phyloP scores from a whole-genome alignment of 2,329 filamentous ascomycete genomes.

The Aurifilum marmelostoma region DNA sequence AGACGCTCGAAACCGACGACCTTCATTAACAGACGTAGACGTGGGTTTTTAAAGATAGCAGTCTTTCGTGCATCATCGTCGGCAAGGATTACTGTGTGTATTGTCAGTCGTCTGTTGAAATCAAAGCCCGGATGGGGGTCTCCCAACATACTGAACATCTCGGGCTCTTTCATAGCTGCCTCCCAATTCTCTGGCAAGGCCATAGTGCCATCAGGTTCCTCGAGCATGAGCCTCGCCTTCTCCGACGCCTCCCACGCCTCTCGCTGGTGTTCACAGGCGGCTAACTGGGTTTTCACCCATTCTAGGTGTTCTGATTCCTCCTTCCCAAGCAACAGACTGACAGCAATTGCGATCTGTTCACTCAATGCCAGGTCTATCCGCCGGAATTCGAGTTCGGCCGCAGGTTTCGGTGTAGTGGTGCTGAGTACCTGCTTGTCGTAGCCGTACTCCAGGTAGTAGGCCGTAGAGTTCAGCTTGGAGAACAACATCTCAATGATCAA shows the following conservation, averaged over 20 bases:
- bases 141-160: slow-evolving; percentile 56
- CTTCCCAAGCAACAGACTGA: slow-evolving; percentile 79
- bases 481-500: slow-evolving; percentile 92
- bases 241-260: slow-evolving; percentile 77
- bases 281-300: slow-evolving; percentile 78
- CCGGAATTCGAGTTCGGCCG: slow-evolving; percentile 82
- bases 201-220: slow-evolving; percentile 35
- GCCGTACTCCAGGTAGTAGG: slow-evolving; percentile 88
- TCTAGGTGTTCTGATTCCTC: slow-evolving; percentile 74
- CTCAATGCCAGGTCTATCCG: slow-evolving; percentile 40
- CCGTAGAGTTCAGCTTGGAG: slow-evolving; percentile 82
- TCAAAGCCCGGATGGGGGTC: too few relatives aligned
- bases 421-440: slow-evolving; percentile 77
- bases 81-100: slow-evolving; percentile 57
- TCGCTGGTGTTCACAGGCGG: slow-evolving; percentile 71
- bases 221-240: slow-evolving; percentile 56
- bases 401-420: slow-evolving; percentile 65
- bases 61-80: slow-evolving; percentile 68
- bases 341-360: slow-evolving; percentile 74
- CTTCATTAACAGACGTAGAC: slow-evolving; percentile 82
- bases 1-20: slow-evolving; percentile 71
- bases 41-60: slow-evolving; percentile 87
- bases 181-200: slow-evolving; percentile 34
- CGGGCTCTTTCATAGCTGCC: slow-evolving; percentile 41
- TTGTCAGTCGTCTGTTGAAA: slow-evolving; percentile 1